Evolutionary conservation across 768 basidiomycete genomes (phyloP), one percentile per base, ranked within the genome.

Genomic region (Naganishia randhawae): DNA sequence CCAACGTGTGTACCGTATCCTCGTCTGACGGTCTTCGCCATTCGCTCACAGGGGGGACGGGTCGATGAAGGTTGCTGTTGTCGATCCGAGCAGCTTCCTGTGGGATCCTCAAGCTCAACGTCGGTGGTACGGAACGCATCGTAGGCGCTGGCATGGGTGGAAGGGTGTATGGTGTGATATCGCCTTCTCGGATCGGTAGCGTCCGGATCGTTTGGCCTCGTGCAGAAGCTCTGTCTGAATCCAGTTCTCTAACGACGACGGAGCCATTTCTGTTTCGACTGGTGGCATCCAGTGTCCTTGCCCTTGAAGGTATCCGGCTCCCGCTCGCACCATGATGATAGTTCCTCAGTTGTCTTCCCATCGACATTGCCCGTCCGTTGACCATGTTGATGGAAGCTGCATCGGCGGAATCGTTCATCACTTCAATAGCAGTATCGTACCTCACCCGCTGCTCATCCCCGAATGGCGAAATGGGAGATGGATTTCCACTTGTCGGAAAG

Each of bases 301-400:
- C 57, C 3, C 57, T 17, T 10, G 57, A 25, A n/a, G 57, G 57
- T n/a, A 29, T n/a, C 2, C 22, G 35, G 27, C 17, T 19, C 19
- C 37, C 22, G 39, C 13, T 35, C 3, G 22, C 16, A 14, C 22
- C 27, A n/a, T 35, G 39, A n/a, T 35, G 39, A 2, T 14, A 37
- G 7, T 17, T 8, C 25, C 39, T 61, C n/a, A 17, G 57, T 25
- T 61, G 35, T 14, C 57, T 13, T n/a, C 39, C 57, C 57, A 61
- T 61, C 57, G 57, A 61, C 57, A 61, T 61, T 25, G 57, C 37
- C 37, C 57, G 57, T 27, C 57, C 57, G 37, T 61, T 61, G 22
- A 41, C 57, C 57, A 61, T 61, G 29, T 61, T 61, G 37, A 61
- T 61, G 22, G 57, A 61, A 2, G 57, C 57, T 10, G 57, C 25